Percentiles rank a stretch among this genome's conserved stretches.
Conservation (phyloP, 345 rosid genomes). For the Erodium maritimum region DNA sequence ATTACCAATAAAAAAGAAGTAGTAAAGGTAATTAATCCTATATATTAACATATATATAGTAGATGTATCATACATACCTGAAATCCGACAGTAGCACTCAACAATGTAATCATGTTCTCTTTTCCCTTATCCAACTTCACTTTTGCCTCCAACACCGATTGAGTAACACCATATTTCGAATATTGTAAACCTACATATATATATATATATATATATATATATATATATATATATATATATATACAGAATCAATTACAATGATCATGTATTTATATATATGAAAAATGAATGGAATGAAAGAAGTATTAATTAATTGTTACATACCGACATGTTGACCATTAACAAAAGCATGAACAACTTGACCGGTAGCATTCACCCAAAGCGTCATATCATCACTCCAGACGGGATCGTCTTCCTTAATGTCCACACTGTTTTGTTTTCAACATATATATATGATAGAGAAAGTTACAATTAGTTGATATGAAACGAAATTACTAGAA, state of each 20-base stretch:
- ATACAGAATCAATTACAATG: not conserved
- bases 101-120: conserved; percentile 30
- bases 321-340: conserved; percentile 40
- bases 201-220: too few species aligned
- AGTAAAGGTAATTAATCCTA: not conserved
- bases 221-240: too few species aligned
- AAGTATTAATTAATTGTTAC: too few species aligned
- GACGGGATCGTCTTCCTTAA: conserved; percentile 28
- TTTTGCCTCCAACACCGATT: conserved; percentile 23
- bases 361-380: conserved; percentile 35
- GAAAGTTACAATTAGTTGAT: too few species aligned
- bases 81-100: conserved; percentile 49
- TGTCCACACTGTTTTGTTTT: conserved; percentile 16
- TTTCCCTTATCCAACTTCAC: conserved; percentile 28
- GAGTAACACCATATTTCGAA: conserved; percentile 18
- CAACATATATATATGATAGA: too few species aligned
- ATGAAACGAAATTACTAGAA: too few species aligned
- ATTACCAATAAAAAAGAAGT: too few species aligned
- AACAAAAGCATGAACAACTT: conserved; percentile 43
- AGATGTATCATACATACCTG: conserved; percentile 17
- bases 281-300: too few species aligned
- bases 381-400: conserved; percentile 38
- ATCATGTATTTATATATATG: too few species aligned
- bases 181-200: conserved; percentile 29
- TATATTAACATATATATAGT: not conserved